Base-by-base conservation (phyloP, 352 stramenopile species). In the Phytophthora pisi region DNA sequence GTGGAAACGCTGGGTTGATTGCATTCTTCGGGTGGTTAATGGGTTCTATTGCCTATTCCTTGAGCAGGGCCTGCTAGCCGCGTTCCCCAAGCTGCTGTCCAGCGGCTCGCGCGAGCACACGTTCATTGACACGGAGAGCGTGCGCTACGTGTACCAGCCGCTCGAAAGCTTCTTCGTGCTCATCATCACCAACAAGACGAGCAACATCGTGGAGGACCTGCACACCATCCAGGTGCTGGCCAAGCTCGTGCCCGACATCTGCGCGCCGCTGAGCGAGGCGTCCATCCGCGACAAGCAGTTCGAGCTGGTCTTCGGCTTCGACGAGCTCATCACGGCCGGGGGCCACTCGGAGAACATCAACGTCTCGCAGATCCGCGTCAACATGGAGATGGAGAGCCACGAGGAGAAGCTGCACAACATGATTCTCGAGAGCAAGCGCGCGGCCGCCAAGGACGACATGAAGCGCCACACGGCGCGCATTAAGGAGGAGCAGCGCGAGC, bases 181-280 rank as follows among this genome's bases (percentile, higher is more conserved):
- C 9, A 92, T 99, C 51, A 98, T 99, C 55, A 99, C 98, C 43
- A 99, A 98, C 77, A 99, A 99, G 85, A 98, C 93, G 55, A 98
- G 89, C 58, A 99, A 99, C 82, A 99, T 99, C 76, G 97, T 99
- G 45, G 95, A 99, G 74, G 98, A 99, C 82, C 74, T 99, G 64
- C 96, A 99, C 61, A 99, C 97, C 38, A 93, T 99, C 36, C 94
- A 98, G 60, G 72, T 99, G 61, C 84, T 99, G 36, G 92, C 96
- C 31, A 99, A 99, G 84, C 91, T 99, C 40, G 93, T 99, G 59
- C 96, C 96, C 4, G 96, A 99, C 68, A 97, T 99, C 50, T 97
- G 95, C 45, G 94, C 91, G 23, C 88, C 90, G 36, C 63, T 99
- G 18, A 97, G 92, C 54, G 97, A 99, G 72, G 86, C 96, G 31